phyloP scores from a whole-genome alignment of 768 basidiomycete genomes.

The Lactarius vividus region DNA sequence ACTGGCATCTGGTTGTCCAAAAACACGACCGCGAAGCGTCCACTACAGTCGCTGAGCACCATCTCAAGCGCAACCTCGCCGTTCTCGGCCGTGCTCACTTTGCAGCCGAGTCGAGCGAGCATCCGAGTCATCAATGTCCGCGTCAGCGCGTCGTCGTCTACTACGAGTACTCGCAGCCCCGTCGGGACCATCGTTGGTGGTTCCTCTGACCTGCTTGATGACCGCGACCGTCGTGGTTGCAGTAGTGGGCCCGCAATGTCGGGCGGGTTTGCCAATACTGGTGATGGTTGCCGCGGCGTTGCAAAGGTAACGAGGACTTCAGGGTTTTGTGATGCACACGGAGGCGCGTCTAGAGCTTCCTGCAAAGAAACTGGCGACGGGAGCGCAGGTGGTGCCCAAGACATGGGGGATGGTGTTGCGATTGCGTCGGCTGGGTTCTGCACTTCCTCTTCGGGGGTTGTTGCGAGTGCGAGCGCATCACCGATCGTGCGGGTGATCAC shows the following conservation, averaged over 20 bases:
- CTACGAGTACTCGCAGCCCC: slow-evolving; percentile 67
- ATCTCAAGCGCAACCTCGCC: slow-evolving; percentile 74
- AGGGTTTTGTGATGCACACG: slow-evolving; percentile 1
- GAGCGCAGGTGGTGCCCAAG: neutral
- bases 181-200: slow-evolving; percentile 39
- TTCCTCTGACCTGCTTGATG: slow-evolving; percentile 18
- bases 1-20: slow-evolving; percentile 82
- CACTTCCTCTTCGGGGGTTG: slow-evolving; percentile 12
- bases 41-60: slow-evolving; percentile 47
- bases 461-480: slow-evolving; percentile 27
- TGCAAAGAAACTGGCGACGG: neutral
- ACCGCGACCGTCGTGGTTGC: neutral
- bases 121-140: slow-evolving; percentile 78
- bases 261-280: neutral
- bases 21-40: slow-evolving; percentile 47
- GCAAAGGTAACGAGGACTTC: neutral
- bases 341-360: neutral
- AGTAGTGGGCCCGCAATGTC: neutral
- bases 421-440: slow-evolving; percentile 14
- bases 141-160: slow-evolving; percentile 81
- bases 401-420: neutral
- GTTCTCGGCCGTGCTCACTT: slow-evolving; percentile 80
- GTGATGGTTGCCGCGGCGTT: neutral
- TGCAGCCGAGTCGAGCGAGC: slow-evolving; percentile 73
- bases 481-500: slow-evolving; percentile 45